Base-by-base conservation (phyloP, 345 rosid genomes). In the Excoecaria agallocha region DNA sequence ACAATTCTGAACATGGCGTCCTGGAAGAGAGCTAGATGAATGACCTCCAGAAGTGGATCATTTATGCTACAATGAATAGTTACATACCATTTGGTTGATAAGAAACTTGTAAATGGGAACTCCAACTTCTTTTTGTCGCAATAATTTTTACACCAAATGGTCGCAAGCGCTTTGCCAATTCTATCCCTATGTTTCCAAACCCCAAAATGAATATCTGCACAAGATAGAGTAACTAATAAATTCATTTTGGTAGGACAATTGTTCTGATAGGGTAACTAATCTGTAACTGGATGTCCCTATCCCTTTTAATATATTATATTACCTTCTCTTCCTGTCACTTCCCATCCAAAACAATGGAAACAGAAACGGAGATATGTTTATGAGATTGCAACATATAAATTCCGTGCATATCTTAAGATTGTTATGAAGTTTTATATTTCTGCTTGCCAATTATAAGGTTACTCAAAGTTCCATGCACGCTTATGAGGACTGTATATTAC, bases 51-150 rank as follows among this genome's bases (percentile, higher is more conserved):
- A 39, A 13, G 20, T 30, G n/a, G 37, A n/a, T 24, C 50, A 5
- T 43, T 9, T 56, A 61, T 66, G 43, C 25, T 17, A 38, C 16
- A 65, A 66, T 72, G 71, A 81, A 39, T 64, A 16, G 37, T 48
- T 63, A 68, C 80, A 70, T 79, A 91, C 97, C 85, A 38, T 82
- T 71, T 0, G 83, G 74, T 69, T 78, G 57, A 38, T 12, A 38
- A 37, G 84, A 67, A 79, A 15, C 78, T 75, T 71, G 72, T 20
- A 74, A 73, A 68, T 74, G 55, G 37, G 76, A 80, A 60, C 79
- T 49, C 98, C 98, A 94, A 56, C 88, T 86, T 78, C 97, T 83
- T 76, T 89, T 92, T 1, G 97, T 90, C 66, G 98, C 97, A 81
- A 89, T 86, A 35, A 92, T 83, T 82, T 85, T 92, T 71, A 89